phyloP scores from a whole-genome alignment of 2,329 filamentous ascomycete genomes.

The Dactylellina cionopaga region DNA sequence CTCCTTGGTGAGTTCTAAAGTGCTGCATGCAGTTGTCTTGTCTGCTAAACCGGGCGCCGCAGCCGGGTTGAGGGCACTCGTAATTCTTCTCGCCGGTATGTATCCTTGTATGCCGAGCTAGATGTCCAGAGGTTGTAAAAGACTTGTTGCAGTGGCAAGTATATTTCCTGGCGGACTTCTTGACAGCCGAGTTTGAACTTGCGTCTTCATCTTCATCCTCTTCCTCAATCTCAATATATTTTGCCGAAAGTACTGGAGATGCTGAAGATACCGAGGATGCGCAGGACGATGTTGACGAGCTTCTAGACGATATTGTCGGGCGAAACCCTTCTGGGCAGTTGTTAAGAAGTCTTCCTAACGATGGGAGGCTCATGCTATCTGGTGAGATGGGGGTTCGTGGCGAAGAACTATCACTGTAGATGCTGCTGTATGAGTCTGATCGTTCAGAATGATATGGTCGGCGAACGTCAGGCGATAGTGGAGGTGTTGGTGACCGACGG shows the following conservation, averaged over 20 bases:
- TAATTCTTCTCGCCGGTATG: constrained; percentile 78
- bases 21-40: constrained; percentile 58
- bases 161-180: constrained; percentile 59
- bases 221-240: constrained; percentile 45
- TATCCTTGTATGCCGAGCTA: constrained; percentile 85
- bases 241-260: constrained; percentile 40
- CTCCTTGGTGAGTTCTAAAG: constrained; percentile 57
- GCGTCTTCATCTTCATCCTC: constrained; percentile 32
- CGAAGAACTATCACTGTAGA: constrained; percentile 53
- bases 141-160: constrained; percentile 78
- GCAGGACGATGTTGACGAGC: constrained; percentile 48
- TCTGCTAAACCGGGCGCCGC: constrained; percentile 57
- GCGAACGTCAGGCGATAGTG: constrained; percentile 55
- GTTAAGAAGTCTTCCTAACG: constrained; percentile 56
- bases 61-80: constrained; percentile 56
- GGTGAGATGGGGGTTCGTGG: constrained; percentile 55
- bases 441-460: constrained; percentile 54
- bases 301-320: constrained; percentile 49
- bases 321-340: constrained; percentile 53
- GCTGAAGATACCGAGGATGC: constrained; percentile 54
- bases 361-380: constrained; percentile 55
- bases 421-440: constrained; percentile 55
- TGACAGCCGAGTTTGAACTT: constrained; percentile 20
- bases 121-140: constrained; percentile 85
- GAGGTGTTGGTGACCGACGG: constrained; percentile 55